Evolutionary conservation across 371 early-diverging fungal genomes (phyloP).

Genomic region (Zancudomyces culisetae): DNA sequence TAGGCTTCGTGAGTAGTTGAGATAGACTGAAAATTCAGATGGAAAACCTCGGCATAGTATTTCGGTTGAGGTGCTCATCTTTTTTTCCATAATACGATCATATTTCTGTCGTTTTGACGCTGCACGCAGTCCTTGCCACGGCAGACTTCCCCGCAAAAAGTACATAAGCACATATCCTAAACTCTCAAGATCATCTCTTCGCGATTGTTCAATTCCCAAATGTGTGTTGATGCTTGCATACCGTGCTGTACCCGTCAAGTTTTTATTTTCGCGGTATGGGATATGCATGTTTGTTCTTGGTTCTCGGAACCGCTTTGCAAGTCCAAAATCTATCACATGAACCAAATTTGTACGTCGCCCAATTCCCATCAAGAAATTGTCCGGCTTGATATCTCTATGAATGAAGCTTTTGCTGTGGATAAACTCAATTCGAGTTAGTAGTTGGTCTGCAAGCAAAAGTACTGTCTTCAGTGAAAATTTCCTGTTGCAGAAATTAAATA

Average conservation of each 20-base stretch:
- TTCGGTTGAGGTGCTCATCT: conserved; percentile 93
- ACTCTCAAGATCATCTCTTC: conserved; percentile 99
- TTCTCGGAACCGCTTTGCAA: conserved; percentile 96
- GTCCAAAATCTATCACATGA: conserved; percentile 98
- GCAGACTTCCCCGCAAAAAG: conserved; percentile 94
- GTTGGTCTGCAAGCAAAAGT: conserved; percentile 90
- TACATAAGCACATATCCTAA: conserved; percentile 98
- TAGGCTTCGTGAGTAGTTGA: conserved; percentile 90
- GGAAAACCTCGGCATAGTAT: conserved; percentile 92
- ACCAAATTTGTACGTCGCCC: conserved; percentile 88
- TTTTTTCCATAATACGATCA: conserved; percentile 98
- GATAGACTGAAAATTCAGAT: conserved; percentile 86
- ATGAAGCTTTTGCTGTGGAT: conserved; percentile 82
- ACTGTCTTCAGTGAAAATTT: conserved; percentile 98
- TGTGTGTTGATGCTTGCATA: conserved; percentile 99
- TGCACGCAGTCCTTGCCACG: conserved; percentile 99
- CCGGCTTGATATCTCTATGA: conserved; percentile 84
- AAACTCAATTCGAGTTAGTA: conserved; percentile 93
- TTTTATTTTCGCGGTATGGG: conserved; percentile 94
- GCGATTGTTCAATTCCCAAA: conserved; percentile 92
- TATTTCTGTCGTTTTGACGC: conserved; percentile 98
- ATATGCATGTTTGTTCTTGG: conserved; percentile 94
- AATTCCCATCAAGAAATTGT: conserved; percentile 98
- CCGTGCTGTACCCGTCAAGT: conserved; percentile 97
- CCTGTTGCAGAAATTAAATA: conserved; percentile 95